These are phyloP conservation scores for Eremothecium gossypii DNA, from an alignment of 1,139 yeast genomes.

Conservation along the genomic window DNA sequence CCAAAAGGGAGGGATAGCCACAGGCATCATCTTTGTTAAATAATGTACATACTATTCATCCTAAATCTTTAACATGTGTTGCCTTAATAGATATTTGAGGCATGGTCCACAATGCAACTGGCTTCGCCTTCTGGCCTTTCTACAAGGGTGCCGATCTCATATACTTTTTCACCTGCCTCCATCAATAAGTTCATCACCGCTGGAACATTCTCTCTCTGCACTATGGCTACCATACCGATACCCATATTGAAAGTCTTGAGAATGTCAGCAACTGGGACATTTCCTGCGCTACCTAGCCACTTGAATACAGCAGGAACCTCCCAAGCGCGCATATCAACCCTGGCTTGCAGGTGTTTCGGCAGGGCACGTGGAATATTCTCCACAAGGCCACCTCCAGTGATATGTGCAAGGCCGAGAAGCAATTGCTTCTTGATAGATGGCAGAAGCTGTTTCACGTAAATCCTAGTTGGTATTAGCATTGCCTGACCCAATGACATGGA, in stretches of 20 bases:
- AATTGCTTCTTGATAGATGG: slow-evolving; percentile 61
- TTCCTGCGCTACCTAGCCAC: slow-evolving; percentile 90
- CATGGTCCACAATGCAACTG: slow-evolving; percentile 61
- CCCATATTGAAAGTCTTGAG: slow-evolving; percentile 93
- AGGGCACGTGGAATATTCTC: slow-evolving; percentile 95
- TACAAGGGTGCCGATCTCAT: slow-evolving; percentile 66
- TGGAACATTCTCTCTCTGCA: slow-evolving; percentile 52
- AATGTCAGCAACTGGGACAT: slow-evolving; percentile 76
- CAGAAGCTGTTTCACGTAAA: slow-evolving; percentile 84
- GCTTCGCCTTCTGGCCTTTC: slow-evolving; percentile 42
- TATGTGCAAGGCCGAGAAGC: slow-evolving; percentile 85
- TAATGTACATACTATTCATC: slow-evolving; percentile 1
- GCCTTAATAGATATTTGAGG: slow-evolving; percentile 46
- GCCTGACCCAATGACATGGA: slow-evolving; percentile 76
- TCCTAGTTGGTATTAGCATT: slow-evolving; percentile 80
- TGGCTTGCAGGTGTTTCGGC: slow-evolving; percentile 72
- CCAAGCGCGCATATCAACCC: slow-evolving; percentile 73
- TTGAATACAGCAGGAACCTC: slow-evolving; percentile 79
- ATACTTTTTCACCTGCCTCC: slow-evolving; percentile 66
- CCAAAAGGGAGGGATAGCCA: no score
- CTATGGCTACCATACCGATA: slow-evolving; percentile 92
- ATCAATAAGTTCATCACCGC: slow-evolving; percentile 46
- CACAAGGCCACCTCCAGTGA: slow-evolving; percentile 96
- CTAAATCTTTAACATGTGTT: background rate
- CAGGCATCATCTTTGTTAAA: background rate